Evolutionary conservation across 169 alveolate genomes (phyloP).

Genomic region (Eimeria zaria): DNA sequence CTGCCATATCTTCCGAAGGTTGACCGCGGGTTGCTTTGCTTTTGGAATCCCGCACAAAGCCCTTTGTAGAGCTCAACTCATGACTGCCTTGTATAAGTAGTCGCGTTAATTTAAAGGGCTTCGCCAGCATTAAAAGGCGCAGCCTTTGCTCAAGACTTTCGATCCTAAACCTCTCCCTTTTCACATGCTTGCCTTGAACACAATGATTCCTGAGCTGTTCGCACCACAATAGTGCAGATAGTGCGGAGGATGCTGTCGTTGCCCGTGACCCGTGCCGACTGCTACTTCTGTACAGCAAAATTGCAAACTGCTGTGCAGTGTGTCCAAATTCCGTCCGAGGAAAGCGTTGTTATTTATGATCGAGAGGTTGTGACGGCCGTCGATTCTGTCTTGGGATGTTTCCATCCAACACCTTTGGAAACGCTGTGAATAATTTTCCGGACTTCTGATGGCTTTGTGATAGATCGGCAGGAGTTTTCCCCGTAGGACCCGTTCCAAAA

Average conservation of each 20-base stretch:
- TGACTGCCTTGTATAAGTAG: background rate
- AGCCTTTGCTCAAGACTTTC: background rate
- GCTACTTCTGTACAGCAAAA: background rate
- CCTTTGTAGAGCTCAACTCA: background rate
- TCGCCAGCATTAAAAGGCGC: background rate
- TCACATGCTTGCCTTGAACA: background rate
- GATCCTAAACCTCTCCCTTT: background rate
- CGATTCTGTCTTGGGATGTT: background rate
- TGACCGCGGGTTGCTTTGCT: constrained; percentile 1
- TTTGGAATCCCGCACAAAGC: background rate
- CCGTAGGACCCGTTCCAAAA: too few species aligned
- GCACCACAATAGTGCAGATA: background rate
- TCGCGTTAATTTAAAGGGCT: background rate
- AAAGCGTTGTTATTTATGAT: background rate
- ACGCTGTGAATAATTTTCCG: background rate
- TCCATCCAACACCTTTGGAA: background rate
- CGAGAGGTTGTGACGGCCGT: background rate
- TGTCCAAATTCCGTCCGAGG: background rate
- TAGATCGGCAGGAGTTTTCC: background rate
- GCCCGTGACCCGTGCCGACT: background rate
- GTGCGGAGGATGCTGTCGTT: background rate
- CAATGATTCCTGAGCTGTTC: background rate
- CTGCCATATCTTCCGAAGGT: constrained; percentile 17
- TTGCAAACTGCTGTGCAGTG: background rate
- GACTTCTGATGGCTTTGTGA: background rate